A percentile compares a stretch with the other conserved stretches of the same genome.
These are phyloP conservation scores for Phlebiopsis flavidoalba DNA, from an alignment of 768 basidiomycete species.

Conservation along the genomic window DNA sequence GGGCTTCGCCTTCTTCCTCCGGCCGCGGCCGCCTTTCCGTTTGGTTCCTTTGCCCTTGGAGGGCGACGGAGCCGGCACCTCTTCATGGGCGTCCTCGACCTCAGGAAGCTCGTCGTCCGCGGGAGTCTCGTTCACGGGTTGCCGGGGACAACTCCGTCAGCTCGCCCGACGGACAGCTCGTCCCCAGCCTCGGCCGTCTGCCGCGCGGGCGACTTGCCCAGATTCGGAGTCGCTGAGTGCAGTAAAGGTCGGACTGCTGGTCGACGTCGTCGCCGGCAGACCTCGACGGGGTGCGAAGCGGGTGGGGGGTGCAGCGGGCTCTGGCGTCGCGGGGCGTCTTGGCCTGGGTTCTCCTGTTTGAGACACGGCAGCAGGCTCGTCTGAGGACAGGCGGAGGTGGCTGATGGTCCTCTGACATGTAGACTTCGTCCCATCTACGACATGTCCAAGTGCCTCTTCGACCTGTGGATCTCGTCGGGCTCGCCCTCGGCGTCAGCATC, in stretches of 20 bases:
- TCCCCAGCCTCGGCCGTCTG: neutral
- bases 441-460: neutral
- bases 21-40: neutral
- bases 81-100: neutral
- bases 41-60: neutral
- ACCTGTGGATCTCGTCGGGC: neutral
- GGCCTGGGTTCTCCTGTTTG: neutral
- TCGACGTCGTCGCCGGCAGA: neutral
- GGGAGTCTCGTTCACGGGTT: neutral
- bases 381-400: neutral
- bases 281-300: neutral
- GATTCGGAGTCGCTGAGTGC: slow-evolving; percentile 6
- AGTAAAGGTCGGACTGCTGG: slow-evolving; percentile 11
- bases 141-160: neutral
- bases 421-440: neutral
- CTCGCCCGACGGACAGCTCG: neutral
- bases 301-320: neutral
- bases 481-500: neutral
- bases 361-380: neutral
- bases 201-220: neutral
- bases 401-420: neutral
- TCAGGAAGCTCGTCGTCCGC: neutral
- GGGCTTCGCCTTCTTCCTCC: neutral
- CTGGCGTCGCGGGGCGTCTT: neutral
- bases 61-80: neutral